Evolutionary conservation across 164 flowering plant genomes (phyloP).

Genomic region (Annona squamosa): DNA sequence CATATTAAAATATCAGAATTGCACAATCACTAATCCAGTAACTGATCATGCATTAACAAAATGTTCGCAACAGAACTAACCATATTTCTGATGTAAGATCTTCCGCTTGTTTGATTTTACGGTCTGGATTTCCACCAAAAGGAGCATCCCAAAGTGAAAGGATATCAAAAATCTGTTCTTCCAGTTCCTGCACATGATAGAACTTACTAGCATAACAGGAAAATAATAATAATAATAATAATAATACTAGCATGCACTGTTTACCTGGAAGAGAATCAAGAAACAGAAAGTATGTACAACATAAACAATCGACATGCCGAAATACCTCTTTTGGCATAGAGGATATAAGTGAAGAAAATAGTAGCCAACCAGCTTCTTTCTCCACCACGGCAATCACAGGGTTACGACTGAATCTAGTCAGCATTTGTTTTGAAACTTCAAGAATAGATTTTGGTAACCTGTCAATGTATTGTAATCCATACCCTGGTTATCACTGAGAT

Average conservation of each 20-base stretch:
- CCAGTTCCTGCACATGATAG: slow-evolving; percentile 62
- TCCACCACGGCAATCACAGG: slow-evolving; percentile 57
- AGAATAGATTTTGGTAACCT: slow-evolving; percentile 79
- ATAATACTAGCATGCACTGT: neutral
- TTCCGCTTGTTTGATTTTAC: slow-evolving; percentile 32
- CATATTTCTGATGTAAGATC: slow-evolving; percentile 54
- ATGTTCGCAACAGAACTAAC: slow-evolving; percentile 28
- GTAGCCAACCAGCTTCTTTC: slow-evolving; percentile 91
- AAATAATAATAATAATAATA: neutral
- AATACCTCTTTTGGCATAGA: slow-evolving; percentile 88
- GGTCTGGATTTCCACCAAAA: slow-evolving; percentile 60
- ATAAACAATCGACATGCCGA: neutral
- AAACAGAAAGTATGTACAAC: neutral
- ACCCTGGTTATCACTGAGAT: neutral
- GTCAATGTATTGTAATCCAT: slow-evolving; percentile 3
- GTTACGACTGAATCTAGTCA: slow-evolving; percentile 59
- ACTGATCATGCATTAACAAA: neutral
- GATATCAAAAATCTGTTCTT: slow-evolving; percentile 90
- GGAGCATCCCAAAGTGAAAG: slow-evolving; percentile 76
- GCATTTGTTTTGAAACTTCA: slow-evolving; percentile 75
- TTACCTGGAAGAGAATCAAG: neutral
- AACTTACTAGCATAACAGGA: slow-evolving; percentile 3
- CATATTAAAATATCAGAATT: no score
- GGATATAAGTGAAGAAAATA: slow-evolving; percentile 68
- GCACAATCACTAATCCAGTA: no score